These are phyloP conservation scores for Hansenula sp. DNA, from an alignment of 1,139 yeast genomes.

Conservation along the genomic window DNA sequence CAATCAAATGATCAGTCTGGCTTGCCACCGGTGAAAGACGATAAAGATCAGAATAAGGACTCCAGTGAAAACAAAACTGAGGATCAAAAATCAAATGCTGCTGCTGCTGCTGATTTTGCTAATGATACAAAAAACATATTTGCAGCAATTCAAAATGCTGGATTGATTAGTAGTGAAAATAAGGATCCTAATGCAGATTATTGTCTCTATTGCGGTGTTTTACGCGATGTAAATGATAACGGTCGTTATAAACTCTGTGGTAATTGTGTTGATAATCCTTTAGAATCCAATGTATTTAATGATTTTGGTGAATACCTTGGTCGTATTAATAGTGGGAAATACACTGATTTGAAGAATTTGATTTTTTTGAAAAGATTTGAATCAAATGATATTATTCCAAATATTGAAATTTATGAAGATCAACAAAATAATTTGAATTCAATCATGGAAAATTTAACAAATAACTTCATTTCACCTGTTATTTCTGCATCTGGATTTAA, in stretches of 20 bases:
- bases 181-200: conserved; percentile 11
- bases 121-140: conserved; percentile 10
- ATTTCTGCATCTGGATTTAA: conserved; percentile 18
- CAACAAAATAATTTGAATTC: conserved; percentile 10
- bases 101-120: conserved; percentile 3
- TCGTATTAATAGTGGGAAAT: conserved; percentile 12
- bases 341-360: conserved; percentile 13
- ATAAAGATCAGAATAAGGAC: not conserved
- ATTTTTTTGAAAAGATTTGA: conserved; percentile 16
- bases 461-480: conserved; percentile 12
- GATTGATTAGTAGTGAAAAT: conserved; percentile 7
- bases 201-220: conserved; percentile 20
- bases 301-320: conserved; percentile 16
- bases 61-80: not conserved
- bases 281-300: conserved; percentile 17
- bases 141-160: conserved; percentile 13
- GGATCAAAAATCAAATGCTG: too few species aligned
- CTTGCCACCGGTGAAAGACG: not conserved
- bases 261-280: conserved; percentile 20
- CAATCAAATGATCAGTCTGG: conserved; percentile 1
- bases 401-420: conserved; percentile 9
- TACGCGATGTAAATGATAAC: conserved; percentile 18
- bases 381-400: conserved; percentile 10
- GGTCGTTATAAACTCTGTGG: conserved; percentile 22
- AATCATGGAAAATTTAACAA: conserved; percentile 11